Base-by-base conservation (phyloP, 495 filamentous ascomycete genomes). In the Hypoxylon cercidicola region DNA sequence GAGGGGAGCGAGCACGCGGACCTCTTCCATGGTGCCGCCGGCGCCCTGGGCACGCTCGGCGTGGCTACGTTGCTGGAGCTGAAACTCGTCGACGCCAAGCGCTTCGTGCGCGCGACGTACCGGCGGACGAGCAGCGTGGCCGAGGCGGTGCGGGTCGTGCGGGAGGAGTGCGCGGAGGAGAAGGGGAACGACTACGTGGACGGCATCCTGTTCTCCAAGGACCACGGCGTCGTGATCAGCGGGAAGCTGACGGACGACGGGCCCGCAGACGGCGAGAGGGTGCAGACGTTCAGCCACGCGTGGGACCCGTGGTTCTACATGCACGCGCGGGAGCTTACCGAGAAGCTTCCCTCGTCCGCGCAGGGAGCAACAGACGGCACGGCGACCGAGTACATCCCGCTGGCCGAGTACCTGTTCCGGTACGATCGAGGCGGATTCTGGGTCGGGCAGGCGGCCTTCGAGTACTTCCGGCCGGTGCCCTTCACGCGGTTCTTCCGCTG, bases 341-440 rank as follows among this genome's bases (percentile, higher is more conserved):
- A 68, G 45, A 28, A 45, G 3, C 50, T 73, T 4, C 47, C 68
- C 8, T 66, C 71, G 0, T 74, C 69, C 4, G 20, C 46, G 10
- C 50, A n/a, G n/a, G n/a, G n/a, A n/a, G n/a, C n/a, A n/a, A n/a
- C n/a, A n/a, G n/a, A n/a, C n/a, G n/a, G 30, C 30, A 47, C 50
- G 4, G 53, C 68, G 4, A 78, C 73, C 23, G 83, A 85, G 43
- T 77, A 78, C 41, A 79, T 85, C 18, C 84, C 84, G 0, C 66
- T 85, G 0, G 72, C 73, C 10, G 83, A 85, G 61, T 87, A 87
- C 67, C 78, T 88, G 25, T 81, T 81, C 74, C 79, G 85, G 12
- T 86, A 88, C 70, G 85, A 87, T 72, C 78, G 85, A 7, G 85
- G 84, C 43, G 83, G 79, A 0, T 88, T 88, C 79, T 87, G 84